Conservation (phyloP, 129 eudicot genomes). For the Flaveria sonorensis region DNA sequence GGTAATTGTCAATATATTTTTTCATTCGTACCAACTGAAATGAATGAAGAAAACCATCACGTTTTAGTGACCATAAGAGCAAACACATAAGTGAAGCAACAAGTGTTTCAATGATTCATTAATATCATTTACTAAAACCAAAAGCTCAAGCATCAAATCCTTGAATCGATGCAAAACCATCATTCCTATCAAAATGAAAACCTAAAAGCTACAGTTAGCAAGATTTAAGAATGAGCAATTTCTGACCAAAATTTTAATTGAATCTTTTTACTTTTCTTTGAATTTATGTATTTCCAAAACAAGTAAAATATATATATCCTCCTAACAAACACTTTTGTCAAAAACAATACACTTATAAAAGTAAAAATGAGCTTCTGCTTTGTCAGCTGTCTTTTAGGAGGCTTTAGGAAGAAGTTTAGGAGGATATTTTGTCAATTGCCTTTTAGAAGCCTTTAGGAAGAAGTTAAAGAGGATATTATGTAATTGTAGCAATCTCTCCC, state of each 20-base stretch:
- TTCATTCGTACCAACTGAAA: neutral
- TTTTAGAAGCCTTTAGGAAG: too few species aligned
- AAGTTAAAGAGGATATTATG: too few species aligned
- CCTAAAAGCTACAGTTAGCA: too few species aligned
- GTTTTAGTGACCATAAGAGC: neutral
- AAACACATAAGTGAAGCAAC: constrained; percentile 5
- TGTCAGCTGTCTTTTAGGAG: neutral
- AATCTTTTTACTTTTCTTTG: too few species aligned
- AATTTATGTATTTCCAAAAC: too few species aligned
- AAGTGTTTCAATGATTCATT: neutral
- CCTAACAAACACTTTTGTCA: too few species aligned
- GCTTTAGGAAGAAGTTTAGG: too few species aligned
- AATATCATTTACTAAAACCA: neutral
- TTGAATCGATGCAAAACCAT: too few species aligned
- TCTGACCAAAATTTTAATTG: too few species aligned
- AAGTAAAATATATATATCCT: too few species aligned
- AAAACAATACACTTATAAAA: neutral
- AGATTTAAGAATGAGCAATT: too few species aligned
- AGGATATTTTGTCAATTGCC: neutral
- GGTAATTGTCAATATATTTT: constrained; percentile 7
- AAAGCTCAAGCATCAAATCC: neutral
- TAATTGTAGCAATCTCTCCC: neutral
- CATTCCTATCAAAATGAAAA: too few species aligned
- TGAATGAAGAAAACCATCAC: neutral
- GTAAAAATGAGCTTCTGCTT: neutral